Evolutionary conservation across 495 filamentous ascomycete species (phyloP).

Genomic region (Astrothelium subdiscretum): DNA sequence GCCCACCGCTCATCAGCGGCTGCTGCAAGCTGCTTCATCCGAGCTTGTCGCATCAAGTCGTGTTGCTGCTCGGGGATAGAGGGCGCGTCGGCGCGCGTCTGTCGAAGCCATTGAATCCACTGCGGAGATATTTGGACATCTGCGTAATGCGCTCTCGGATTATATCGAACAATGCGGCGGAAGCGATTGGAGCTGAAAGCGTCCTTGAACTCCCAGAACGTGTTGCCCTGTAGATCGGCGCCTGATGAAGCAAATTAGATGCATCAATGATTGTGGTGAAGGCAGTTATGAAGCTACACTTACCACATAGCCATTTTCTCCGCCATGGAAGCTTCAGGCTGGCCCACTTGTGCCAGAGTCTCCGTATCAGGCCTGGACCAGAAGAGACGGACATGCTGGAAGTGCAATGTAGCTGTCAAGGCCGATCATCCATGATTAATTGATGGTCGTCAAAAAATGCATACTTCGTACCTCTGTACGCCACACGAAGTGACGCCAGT

Average conservation of each 20-base stretch:
- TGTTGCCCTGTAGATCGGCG: constrained; percentile 76
- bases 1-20: constrained; percentile 80
- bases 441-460: not conserved
- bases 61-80: constrained; percentile 59
- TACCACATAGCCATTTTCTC: constrained; percentile 67
- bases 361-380: constrained; percentile 28
- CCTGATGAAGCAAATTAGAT: constrained; percentile 38
- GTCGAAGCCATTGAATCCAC: constrained; percentile 96
- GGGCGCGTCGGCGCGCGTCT: constrained; percentile 60
- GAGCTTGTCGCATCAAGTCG: constrained; percentile 54
- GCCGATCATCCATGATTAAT: not conserved
- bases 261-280: not conserved
- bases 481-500: not conserved
- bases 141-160: constrained; percentile 47
- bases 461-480: no score
- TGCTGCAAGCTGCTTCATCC: constrained; percentile 62
- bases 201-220: constrained; percentile 86
- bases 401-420: constrained; percentile 13
- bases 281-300: constrained; percentile 14
- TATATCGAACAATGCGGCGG: constrained; percentile 58
- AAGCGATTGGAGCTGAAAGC: constrained; percentile 38
- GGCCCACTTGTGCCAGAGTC: constrained; percentile 78
- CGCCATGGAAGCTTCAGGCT: constrained; percentile 76
- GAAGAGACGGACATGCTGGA: constrained; percentile 1
- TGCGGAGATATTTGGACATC: constrained; percentile 59